phyloP scores from a whole-genome alignment of 2,329 filamentous ascomycete species.

The Stemphylium beticola region DNA sequence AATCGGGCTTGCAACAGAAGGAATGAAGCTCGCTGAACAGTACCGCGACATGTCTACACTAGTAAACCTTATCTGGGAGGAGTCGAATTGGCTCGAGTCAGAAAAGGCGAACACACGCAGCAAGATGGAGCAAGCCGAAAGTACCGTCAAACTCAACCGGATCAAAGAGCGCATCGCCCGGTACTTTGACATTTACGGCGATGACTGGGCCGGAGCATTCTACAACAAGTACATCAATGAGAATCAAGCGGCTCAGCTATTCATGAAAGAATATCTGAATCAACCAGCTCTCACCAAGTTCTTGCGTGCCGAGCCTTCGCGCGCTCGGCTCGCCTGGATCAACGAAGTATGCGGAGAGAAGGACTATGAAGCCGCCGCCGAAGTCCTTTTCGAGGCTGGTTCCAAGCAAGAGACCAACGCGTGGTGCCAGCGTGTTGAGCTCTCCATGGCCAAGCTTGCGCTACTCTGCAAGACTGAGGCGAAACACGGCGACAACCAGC shows the following conservation, averaged over 20 bases:
- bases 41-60: constrained; percentile 68
- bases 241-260: constrained; percentile 53
- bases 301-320: constrained; percentile 72
- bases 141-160: constrained; percentile 51
- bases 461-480: constrained; percentile 61
- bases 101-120: constrained; percentile 37
- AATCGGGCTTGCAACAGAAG: constrained; percentile 63
- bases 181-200: constrained; percentile 69
- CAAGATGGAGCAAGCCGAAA: constrained; percentile 46
- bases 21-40: constrained; percentile 67
- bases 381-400: constrained; percentile 73
- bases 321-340: constrained; percentile 89
- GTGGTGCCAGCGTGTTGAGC: constrained; percentile 92
- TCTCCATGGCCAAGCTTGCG: constrained; percentile 85
- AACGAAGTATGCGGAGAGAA: constrained; percentile 82
- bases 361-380: constrained; percentile 75
- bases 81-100: constrained; percentile 50
- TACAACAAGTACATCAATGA: constrained; percentile 78
- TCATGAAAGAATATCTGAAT: constrained; percentile 72
- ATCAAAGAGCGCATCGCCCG: constrained; percentile 51
- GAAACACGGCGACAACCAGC: constrained; percentile 48
- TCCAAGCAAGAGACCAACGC: constrained; percentile 75
- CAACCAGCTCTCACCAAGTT: constrained; percentile 77
- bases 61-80: constrained; percentile 58
- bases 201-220: constrained; percentile 74